phyloP scores from a whole-genome alignment of 2,329 filamentous ascomycete genomes.

The Ramichloridium luteum region DNA sequence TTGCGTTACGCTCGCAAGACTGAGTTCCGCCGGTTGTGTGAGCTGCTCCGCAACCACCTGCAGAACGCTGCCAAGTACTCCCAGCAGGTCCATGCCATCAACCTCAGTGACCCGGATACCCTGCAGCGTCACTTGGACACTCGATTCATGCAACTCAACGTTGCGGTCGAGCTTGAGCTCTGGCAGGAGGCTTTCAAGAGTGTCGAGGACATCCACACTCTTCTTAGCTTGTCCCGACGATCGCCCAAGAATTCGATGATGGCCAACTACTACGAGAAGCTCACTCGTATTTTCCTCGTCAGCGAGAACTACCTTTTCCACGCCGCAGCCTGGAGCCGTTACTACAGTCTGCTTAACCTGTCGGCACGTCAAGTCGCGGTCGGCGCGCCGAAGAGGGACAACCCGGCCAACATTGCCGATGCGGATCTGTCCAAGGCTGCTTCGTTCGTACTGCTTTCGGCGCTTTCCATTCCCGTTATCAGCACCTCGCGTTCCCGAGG shows the following conservation, averaged over 20 bases:
- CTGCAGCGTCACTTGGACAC: constrained; percentile 95
- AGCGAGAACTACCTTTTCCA: constrained; percentile 99
- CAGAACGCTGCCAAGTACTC: constrained; percentile 99
- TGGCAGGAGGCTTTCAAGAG: constrained; percentile 99
- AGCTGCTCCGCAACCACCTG: constrained; percentile 94
- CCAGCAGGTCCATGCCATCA: constrained; percentile 98
- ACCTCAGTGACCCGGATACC: constrained; percentile 93
- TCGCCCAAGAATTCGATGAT: constrained; percentile 99
- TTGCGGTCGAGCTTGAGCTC: constrained; percentile 91
- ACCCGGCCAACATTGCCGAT: constrained; percentile 69
- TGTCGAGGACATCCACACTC: constrained; percentile 95
- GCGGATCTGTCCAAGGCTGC: constrained; percentile 87
- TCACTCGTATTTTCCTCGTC: constrained; percentile 95
- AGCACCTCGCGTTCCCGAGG: constrained; percentile 94
- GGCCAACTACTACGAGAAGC: constrained; percentile 99
- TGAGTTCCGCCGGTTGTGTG: constrained; percentile 95
- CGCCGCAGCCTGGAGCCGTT: constrained; percentile 90
- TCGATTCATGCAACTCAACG: constrained; percentile 95
- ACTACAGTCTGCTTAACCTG: constrained; percentile 91
- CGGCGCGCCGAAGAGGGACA: constrained; percentile 85
- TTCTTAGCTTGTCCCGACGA: constrained; percentile 94
- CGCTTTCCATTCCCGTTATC: constrained; percentile 96
- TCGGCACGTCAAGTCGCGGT: constrained; percentile 71
- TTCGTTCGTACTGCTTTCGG: constrained; percentile 88
- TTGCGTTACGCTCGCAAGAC: constrained; percentile 97